Conservation (phyloP, 2,329 filamentous ascomycete genomes). For the Lachnellula willkommii region DNA sequence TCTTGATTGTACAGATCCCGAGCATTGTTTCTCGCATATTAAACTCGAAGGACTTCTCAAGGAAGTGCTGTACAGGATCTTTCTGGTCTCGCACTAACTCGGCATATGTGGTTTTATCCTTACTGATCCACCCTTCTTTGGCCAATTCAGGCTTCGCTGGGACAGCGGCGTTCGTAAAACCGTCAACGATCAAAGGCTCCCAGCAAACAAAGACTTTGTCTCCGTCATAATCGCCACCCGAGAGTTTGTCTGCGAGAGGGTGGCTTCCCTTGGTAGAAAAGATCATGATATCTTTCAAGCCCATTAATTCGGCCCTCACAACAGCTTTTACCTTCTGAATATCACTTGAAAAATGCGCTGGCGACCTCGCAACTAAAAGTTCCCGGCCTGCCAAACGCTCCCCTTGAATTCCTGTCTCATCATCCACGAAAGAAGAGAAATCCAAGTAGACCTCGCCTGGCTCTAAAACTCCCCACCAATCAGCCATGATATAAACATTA, state of each 20-base stretch:
- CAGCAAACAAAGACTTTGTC: conserved; percentile 73
- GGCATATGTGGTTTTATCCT: conserved; percentile 39
- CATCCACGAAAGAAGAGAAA: conserved; percentile 57
- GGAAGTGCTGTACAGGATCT: conserved; percentile 36
- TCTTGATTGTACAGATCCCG: conserved; percentile 59
- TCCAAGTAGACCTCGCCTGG: conserved; percentile 63
- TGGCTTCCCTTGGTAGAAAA: conserved; percentile 60
- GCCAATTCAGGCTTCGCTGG: conserved; percentile 43
- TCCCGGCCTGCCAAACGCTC: conserved; percentile 50
- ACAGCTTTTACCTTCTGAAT: conserved; percentile 63
- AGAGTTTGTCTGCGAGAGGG: conserved; percentile 64
- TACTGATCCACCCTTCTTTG: conserved; percentile 43
- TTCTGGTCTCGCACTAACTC: conserved; percentile 10
- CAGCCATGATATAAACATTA: conserved; percentile 61
- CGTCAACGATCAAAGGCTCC: conserved; percentile 58
- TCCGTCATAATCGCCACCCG: conserved; percentile 78
- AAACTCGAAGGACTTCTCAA: conserved; percentile 52
- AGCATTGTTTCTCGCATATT: conserved; percentile 52
- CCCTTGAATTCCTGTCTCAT: conserved; percentile 47
- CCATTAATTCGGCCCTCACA: conserved; percentile 53
- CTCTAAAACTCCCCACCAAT: conserved; percentile 55
- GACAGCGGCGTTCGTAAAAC: conserved; percentile 57
- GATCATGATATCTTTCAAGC: conserved; percentile 72
- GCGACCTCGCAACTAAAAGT: conserved; percentile 62
- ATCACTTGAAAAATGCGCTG: conserved; percentile 65